Percentiles rank a stretch among this genome's conserved stretches.
Conservation (phyloP, 805 yeast genomes). For the Metschnikowia anglica region DNA sequence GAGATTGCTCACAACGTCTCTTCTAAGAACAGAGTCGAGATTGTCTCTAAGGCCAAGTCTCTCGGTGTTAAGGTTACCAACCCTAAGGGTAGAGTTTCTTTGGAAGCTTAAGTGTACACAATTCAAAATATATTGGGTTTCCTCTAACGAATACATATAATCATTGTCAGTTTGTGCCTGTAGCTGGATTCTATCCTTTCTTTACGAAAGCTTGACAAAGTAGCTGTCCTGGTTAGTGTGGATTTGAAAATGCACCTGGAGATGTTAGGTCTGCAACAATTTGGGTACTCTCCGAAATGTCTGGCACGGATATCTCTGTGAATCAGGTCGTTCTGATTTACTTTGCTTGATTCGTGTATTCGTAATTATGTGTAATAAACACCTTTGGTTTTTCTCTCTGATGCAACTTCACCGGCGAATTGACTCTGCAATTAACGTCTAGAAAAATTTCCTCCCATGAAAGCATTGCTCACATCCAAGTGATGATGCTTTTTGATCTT, state of each 20-base stretch:
- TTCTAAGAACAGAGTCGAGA: constrained; percentile 96
- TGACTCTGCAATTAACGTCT: constrained; percentile 7
- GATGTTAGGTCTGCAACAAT: too few species aligned
- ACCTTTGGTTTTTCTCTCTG: neutral
- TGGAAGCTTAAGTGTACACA: constrained; percentile 76
- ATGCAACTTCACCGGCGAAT: neutral
- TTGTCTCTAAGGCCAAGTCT: constrained; percentile 96
- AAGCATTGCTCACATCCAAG: constrained; percentile 36
- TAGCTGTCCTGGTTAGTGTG: too few species aligned
- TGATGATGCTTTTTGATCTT: constrained; percentile 44
- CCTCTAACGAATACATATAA: constrained; percentile 24
- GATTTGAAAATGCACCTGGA: too few species aligned
- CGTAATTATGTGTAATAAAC: neutral
- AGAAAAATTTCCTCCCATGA: constrained; percentile 28
- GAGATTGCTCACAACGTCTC: constrained; percentile 99
- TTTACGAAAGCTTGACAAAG: too few species aligned
- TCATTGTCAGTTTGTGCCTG: constrained; percentile 14
- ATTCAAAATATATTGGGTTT: constrained; percentile 20
- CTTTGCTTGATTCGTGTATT: too few species aligned
- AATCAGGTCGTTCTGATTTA: too few species aligned
- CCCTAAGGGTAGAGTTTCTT: constrained; percentile 97
- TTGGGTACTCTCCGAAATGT: too few species aligned
- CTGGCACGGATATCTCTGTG: too few species aligned
- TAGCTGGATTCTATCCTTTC: too few species aligned
- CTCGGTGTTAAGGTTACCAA: constrained; percentile 98